A percentile compares a stretch with the other conserved stretches of the same genome.
phyloP scores from a whole-genome alignment of 306 rosid species.

The Luffa acutangula region DNA sequence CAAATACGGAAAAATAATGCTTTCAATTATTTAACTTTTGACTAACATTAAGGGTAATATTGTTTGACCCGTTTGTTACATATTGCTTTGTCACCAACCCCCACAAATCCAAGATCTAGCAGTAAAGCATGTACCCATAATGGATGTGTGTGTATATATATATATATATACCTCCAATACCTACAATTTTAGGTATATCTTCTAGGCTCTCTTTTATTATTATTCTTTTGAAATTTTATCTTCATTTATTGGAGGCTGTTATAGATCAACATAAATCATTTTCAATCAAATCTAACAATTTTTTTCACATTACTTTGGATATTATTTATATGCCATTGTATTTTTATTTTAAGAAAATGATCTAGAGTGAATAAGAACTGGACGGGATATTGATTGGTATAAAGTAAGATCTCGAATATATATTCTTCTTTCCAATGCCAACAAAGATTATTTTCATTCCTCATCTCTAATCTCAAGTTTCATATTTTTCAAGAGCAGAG shows the following conservation, averaged over 20 bases:
- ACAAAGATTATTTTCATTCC: no score
- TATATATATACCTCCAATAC: neutral
- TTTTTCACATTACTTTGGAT: neutral
- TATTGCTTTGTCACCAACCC: neutral
- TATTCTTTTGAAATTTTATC: neutral
- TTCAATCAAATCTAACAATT: neutral
- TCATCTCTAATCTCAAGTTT: no score
- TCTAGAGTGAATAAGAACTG: no score
- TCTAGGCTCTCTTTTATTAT: neutral
- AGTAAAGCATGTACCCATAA: neutral
- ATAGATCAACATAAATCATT: neutral
- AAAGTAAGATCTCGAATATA: no score
- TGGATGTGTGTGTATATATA: neutral
- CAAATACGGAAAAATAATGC: no score
- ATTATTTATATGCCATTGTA: neutral
- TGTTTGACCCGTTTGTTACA: neutral
- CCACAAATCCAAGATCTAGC: neutral
- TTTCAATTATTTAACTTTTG: neutral
- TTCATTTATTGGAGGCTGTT: neutral
- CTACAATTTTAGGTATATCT: slow-evolving; percentile 4
- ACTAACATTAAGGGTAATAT: neutral
- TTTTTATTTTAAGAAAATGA: neutral
- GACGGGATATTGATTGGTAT: no score
- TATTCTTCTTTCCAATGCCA: no score
- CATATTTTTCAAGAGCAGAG: no score